phyloP scores from a whole-genome alignment of 176 grass and related monocot species.

The Themeda triandra region DNA sequence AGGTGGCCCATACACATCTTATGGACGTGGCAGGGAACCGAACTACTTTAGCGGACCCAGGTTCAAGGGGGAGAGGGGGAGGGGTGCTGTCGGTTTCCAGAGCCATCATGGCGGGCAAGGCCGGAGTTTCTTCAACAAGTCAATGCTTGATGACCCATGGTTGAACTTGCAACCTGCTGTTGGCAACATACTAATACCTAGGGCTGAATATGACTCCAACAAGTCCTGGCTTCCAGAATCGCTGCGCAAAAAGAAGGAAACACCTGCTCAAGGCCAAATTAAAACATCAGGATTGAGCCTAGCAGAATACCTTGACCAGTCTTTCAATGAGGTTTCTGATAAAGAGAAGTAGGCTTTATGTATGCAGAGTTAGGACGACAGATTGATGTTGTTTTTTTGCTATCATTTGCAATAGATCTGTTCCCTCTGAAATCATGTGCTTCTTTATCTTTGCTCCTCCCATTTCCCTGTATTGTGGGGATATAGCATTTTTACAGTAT shows the following conservation, averaged over 20 bases:
- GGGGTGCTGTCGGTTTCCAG: constrained; percentile 19
- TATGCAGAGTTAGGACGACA: background rate
- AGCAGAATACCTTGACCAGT: constrained; percentile 47
- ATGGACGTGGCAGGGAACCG: constrained; percentile 32
- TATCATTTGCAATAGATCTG: background rate
- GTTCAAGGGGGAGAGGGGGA: constrained; percentile 37
- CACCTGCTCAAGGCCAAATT: constrained; percentile 13
- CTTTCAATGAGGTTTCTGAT: constrained; percentile 43
- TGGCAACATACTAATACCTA: constrained; percentile 46
- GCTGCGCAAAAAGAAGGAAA: constrained; percentile 29
- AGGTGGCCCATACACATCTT: constrained; percentile 17
- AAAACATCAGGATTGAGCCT: constrained; percentile 32
- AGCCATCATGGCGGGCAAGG: constrained; percentile 21
- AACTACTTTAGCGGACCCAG: constrained; percentile 26
- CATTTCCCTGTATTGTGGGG: background rate
- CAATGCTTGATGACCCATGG: constrained; percentile 57
- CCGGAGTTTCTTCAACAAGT: constrained; percentile 7
- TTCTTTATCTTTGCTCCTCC: background rate
- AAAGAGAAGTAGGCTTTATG: constrained; percentile 6
- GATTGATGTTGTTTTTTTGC: background rate
- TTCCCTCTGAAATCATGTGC: background rate
- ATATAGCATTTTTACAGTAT: background rate
- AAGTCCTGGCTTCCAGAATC: constrained; percentile 40
- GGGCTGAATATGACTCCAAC: background rate
- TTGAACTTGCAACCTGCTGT: constrained; percentile 35